phyloP scores from a whole-genome alignment of 345 rosid species.

The Eucalyptus pumila region DNA sequence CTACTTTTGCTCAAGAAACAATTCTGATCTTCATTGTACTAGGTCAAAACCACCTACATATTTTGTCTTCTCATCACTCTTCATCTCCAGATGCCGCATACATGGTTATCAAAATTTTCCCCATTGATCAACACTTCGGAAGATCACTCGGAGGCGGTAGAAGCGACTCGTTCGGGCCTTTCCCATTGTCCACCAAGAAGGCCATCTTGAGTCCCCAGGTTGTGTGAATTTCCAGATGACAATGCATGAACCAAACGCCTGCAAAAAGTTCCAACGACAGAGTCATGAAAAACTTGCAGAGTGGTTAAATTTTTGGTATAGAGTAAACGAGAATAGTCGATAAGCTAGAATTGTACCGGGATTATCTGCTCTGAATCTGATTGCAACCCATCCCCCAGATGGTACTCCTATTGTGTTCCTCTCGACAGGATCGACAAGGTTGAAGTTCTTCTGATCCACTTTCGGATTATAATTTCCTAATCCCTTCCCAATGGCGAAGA shows the following conservation, averaged over 20 bases:
- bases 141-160: conserved; percentile 90
- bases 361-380: conserved; percentile 82
- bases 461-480: conserved; percentile 61
- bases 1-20: neutral
- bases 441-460: conserved; percentile 50
- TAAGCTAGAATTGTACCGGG: conserved; percentile 38
- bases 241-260: conserved; percentile 99
- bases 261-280: neutral
- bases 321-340: neutral
- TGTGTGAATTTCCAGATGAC: conserved; percentile 95
- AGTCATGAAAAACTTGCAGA: neutral
- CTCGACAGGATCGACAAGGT: conserved; percentile 87
- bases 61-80: neutral
- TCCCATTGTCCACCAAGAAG: conserved; percentile 87
- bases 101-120: neutral
- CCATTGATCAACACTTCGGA: conserved; percentile 49
- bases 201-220: conserved; percentile 99
- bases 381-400: conserved; percentile 87
- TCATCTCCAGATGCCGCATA: neutral
- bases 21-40: neutral
- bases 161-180: conserved; percentile 71
- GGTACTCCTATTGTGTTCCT: conserved; percentile 91
- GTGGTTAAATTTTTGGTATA: neutral
- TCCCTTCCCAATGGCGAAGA: conserved; percentile 69
- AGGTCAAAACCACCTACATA: neutral